These are phyloP conservation scores for Xylaria sp. DNA, from an alignment of 2,329 filamentous ascomycete species.

Conservation along the genomic window DNA sequence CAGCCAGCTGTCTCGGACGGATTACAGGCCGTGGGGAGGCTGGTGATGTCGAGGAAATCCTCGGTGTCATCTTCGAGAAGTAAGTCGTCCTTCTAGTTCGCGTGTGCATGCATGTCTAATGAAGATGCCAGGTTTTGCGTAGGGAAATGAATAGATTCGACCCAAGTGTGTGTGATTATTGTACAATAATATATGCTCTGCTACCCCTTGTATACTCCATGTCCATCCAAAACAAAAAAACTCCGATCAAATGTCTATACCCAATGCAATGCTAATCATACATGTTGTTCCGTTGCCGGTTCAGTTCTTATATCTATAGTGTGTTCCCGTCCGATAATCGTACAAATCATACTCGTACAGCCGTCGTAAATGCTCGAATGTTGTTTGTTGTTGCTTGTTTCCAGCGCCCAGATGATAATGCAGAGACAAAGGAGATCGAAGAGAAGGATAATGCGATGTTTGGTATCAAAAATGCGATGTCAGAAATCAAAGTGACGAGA, in stretches of 20 bases:
- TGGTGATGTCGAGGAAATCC: constrained; percentile 92
- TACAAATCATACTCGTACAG: constrained; percentile 44
- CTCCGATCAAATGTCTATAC: constrained; percentile 39
- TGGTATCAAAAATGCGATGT: constrained; percentile 37
- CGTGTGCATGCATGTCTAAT: constrained; percentile 28
- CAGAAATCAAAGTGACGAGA: constrained; percentile 14
- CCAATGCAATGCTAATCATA: constrained; percentile 37
- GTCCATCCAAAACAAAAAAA: not conserved
- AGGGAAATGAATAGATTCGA: constrained; percentile 57
- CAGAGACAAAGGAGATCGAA: constrained; percentile 41
- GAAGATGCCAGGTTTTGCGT: constrained; percentile 62
- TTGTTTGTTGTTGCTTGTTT: constrained; percentile 30
- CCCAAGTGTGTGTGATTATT: constrained; percentile 18
- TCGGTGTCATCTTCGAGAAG: constrained; percentile 98
- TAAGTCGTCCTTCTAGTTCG: constrained; percentile 60
- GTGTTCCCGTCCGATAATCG: constrained; percentile 35
- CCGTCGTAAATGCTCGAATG: constrained; percentile 43
- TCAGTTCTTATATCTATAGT: constrained; percentile 30
- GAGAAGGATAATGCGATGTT: constrained; percentile 31
- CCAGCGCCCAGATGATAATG: constrained; percentile 38
- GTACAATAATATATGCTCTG: constrained; percentile 23
- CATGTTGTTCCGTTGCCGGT: constrained; percentile 40
- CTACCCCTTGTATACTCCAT: constrained; percentile 27
- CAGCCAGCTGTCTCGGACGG: constrained; percentile 80
- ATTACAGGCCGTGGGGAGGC: constrained; percentile 88